phyloP scores from a whole-genome alignment of 1,139 yeast genomes.

The Diutina neorugosa region DNA sequence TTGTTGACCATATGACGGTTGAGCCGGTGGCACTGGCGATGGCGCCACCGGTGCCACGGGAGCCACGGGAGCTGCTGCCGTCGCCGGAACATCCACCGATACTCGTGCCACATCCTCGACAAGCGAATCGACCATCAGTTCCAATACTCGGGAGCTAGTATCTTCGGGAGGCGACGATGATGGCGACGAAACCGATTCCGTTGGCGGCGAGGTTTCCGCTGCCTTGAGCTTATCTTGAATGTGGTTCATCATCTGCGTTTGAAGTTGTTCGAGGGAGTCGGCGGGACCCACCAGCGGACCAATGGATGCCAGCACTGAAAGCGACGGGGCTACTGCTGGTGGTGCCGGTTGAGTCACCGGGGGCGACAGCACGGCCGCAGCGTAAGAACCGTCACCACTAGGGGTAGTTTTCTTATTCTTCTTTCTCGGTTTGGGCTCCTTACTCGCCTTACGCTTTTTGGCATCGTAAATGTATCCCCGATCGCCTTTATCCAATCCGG shows the following conservation, averaged over 20 bases:
- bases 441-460: neutral
- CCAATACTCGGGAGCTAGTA: neutral
- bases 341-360: neutral
- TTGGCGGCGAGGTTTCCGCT: neutral
- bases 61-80: neutral
- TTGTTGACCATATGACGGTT: neutral
- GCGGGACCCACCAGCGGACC: neutral
- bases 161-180: neutral
- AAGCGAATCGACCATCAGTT: conserved; percentile 1
- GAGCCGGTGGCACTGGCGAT: neutral
- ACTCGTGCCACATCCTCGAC: neutral
- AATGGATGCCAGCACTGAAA: neutral
- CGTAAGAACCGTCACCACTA: neutral
- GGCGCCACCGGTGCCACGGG: neutral
- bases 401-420: neutral
- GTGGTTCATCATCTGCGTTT: neutral
- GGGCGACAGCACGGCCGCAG: neutral
- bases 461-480: neutral
- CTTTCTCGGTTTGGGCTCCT: neutral
- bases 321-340: neutral
- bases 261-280: neutral
- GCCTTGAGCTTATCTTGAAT: neutral
- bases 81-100: neutral
- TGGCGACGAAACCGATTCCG: neutral
- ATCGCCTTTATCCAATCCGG: neutral